These are phyloP conservation scores for Lactifluus piperatus DNA, from an alignment of 768 basidiomycete genomes.

Conservation along the genomic window DNA sequence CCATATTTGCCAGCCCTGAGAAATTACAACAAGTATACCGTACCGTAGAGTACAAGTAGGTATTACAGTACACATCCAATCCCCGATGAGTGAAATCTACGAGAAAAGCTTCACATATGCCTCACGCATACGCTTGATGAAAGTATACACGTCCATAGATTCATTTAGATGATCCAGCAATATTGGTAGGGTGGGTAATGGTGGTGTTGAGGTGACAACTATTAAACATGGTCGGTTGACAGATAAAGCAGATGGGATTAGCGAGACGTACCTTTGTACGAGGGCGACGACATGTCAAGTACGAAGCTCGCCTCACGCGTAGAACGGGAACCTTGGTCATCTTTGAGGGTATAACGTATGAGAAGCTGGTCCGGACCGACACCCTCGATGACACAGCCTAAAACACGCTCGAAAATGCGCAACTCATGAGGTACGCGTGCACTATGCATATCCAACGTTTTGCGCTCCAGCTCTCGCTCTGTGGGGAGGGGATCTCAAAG, in stretches of 20 bases:
- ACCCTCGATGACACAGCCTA: conserved; percentile 69
- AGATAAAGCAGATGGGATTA: not conserved
- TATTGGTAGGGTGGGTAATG: conserved; percentile 54
- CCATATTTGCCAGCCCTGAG: not conserved
- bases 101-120: conserved; percentile 36
- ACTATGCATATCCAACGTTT: conserved; percentile 45
- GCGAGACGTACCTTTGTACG: conserved; percentile 13
- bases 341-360: conserved; percentile 45
- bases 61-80: not conserved
- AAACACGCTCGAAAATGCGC: conserved; percentile 42
- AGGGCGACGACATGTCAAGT: conserved; percentile 12
- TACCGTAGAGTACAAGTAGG: too few species aligned
- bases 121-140: conserved; percentile 57
- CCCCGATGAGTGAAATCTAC: not conserved
- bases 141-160: conserved; percentile 57
- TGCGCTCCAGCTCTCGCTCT: conserved; percentile 65
- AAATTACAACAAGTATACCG: too few species aligned
- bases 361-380: conserved; percentile 65
- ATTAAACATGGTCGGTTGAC: not conserved
- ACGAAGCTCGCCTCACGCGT: conserved; percentile 18
- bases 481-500: not conserved
- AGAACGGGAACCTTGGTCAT: not conserved
- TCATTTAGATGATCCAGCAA: conserved; percentile 65
- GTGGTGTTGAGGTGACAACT: conserved; percentile 80
- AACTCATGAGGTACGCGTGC: conserved; percentile 48